A percentile compares a stretch with the other conserved stretches of the same genome.
phyloP scores from a whole-genome alignment of 2,329 filamentous ascomycete species.

The Penicillium sp. region DNA sequence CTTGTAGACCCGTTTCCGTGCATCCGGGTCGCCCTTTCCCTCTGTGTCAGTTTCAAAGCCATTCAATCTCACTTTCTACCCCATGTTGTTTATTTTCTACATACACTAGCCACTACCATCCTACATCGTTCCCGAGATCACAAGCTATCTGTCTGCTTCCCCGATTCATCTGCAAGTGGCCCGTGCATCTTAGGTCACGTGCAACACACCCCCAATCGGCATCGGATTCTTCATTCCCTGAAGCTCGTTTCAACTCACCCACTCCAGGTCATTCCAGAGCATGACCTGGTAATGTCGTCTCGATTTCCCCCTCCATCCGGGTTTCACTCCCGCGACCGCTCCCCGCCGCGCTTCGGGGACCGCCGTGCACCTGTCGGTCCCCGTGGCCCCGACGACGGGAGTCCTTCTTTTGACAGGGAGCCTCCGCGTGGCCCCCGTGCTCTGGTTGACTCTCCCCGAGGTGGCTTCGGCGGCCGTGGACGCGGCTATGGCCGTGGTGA shows the following conservation, averaged over 20 bases:
- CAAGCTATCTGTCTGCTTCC: neutral
- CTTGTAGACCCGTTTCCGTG: neutral
- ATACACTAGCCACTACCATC: too few relatives aligned
- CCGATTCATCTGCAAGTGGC: slow-evolving; percentile 6
- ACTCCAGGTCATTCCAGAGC: slow-evolving; percentile 26
- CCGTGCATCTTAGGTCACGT: slow-evolving; percentile 12
- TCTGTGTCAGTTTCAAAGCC: neutral
- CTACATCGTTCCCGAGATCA: neutral
- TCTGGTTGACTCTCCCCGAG: slow-evolving; percentile 64
- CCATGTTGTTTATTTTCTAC: too few relatives aligned
- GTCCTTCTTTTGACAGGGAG: slow-evolving; percentile 59
- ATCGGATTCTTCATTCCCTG: slow-evolving; percentile 9
- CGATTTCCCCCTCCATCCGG: slow-evolving; percentile 61
- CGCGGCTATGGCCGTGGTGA: slow-evolving; percentile 44
- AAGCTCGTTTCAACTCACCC: neutral
- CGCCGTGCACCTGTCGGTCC: slow-evolving; percentile 56
- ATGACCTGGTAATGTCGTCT: slow-evolving; percentile 49
- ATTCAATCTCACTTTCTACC: too few relatives aligned
- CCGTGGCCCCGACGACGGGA: slow-evolving; percentile 54
- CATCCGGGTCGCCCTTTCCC: neutral
- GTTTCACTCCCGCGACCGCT: slow-evolving; percentile 63
- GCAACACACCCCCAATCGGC: slow-evolving; percentile 2
- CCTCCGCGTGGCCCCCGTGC: slow-evolving; percentile 79
- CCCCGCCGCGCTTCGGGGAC: slow-evolving; percentile 66
- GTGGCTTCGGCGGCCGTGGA: slow-evolving; percentile 39